Conservation (phyloP, 1,284 basidiomycete species). For the Naganishia sp. region DNA sequence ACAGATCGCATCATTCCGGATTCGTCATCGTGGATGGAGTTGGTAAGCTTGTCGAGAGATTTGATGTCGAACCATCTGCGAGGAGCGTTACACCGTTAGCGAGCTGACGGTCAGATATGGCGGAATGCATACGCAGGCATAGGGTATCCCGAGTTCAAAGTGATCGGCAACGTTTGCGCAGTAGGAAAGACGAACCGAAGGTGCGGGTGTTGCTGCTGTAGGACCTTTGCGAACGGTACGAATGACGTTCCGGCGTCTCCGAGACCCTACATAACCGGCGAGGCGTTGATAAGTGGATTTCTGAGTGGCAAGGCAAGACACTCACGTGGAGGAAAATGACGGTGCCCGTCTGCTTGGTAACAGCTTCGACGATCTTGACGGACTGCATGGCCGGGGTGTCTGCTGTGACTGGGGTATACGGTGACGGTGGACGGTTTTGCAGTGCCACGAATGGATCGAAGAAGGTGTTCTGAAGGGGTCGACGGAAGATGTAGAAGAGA, state of each 20-base stretch:
- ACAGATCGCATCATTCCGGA: conserved; percentile 67
- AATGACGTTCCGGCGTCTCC: conserved; percentile 59
- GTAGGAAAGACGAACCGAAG: conserved; percentile 82
- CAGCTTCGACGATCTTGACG: conserved; percentile 33
- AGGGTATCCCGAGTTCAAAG: conserved; percentile 48
- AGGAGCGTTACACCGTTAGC: neutral
- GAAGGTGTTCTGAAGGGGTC: neutral
- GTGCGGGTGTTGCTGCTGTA: conserved; percentile 55
- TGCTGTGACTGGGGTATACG: conserved; percentile 5
- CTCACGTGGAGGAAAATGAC: conserved; percentile 84
- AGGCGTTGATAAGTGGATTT: neutral
- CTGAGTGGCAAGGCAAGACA: conserved; percentile 20
- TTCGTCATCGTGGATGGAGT: conserved; percentile 62
- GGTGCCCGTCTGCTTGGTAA: conserved; percentile 72
- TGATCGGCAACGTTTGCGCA: conserved; percentile 61
- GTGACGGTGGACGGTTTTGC: neutral
- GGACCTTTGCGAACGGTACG: conserved; percentile 28
- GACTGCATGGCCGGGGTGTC: conserved; percentile 25
- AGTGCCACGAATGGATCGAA: neutral
- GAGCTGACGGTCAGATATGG: neutral
- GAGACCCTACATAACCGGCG: conserved; percentile 60
- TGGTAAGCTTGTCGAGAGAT: conserved; percentile 63
- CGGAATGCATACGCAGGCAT: conserved; percentile 32
- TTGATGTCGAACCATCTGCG: conserved; percentile 70
- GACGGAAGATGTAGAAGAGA: conserved; percentile 4